Percentiles rank a stretch among this genome's conserved stretches.
These are phyloP conservation scores for Fragaria ananassa DNA, from an alignment of 306 rosid species.

Conservation along the genomic window DNA sequence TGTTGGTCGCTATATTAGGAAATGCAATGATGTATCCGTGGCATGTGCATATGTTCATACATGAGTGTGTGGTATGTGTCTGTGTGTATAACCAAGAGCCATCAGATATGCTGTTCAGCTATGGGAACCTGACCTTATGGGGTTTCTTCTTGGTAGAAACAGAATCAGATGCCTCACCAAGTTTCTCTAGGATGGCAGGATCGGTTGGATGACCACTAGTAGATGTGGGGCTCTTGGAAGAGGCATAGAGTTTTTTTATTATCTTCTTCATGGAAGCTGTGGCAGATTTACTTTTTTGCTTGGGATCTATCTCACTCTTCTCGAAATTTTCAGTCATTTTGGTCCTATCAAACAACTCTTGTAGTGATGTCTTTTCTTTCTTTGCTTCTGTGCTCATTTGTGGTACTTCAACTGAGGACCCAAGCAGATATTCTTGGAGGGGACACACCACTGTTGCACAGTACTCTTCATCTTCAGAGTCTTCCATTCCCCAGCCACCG, in stretches of 20 bases:
- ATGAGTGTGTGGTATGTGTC: slow-evolving; percentile 2
- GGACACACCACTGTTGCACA: slow-evolving; percentile 64
- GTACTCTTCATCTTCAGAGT: slow-evolving; percentile 50
- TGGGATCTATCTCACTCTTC: slow-evolving; percentile 32
- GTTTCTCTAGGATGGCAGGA: slow-evolving; percentile 33
- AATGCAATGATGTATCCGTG: background rate
- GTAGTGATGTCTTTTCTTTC: slow-evolving; percentile 61
- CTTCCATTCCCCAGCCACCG: slow-evolving; percentile 52
- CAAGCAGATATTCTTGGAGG: slow-evolving; percentile 80
- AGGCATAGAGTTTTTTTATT: slow-evolving; percentile 45
- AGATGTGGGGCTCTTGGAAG: slow-evolving; percentile 39
- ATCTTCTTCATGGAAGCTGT: slow-evolving; percentile 58
- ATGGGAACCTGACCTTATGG: slow-evolving; percentile 57
- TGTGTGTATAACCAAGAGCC: slow-evolving; percentile 14
- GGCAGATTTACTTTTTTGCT: slow-evolving; percentile 47
- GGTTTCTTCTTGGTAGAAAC: slow-evolving; percentile 50
- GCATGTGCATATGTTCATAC: background rate
- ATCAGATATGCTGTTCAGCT: slow-evolving; percentile 16
- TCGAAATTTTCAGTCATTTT: slow-evolving; percentile 39
- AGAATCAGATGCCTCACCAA: slow-evolving; percentile 27
- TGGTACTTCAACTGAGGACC: slow-evolving; percentile 61
- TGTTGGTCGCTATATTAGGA: slow-evolving; percentile 10
- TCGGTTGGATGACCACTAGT: slow-evolving; percentile 26
- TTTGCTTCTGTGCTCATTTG: slow-evolving; percentile 43
- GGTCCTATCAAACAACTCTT: slow-evolving; percentile 63